Base-by-base conservation (phyloP, 192 early-diverging fungal genomes). In the Lobosporangium transversale region DNA sequence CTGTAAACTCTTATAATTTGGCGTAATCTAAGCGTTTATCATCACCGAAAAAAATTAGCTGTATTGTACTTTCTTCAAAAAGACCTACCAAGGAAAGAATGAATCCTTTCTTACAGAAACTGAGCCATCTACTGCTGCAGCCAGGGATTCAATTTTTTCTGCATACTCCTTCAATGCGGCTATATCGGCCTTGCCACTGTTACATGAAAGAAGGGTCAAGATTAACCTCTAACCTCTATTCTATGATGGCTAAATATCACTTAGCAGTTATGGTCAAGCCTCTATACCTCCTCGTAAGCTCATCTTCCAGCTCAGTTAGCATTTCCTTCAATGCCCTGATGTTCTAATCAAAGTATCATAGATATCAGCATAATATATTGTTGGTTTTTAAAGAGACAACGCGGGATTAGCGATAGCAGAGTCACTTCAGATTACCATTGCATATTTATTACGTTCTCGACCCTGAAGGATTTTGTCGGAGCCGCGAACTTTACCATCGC, bases 381-480 rank as follows among this genome's bases (percentile, higher is more conserved):
- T n/a, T n/a, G n/a, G n/a, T n/a, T n/a, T n/a, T n/a, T n/a, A n/a
- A n/a, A n/a, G n/a, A n/a, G n/a, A n/a, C n/a, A n/a, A n/a, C n/a
- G n/a, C n/a, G n/a, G n/a, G n/a, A n/a, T n/a, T n/a, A n/a, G n/a
- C n/a, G n/a, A n/a, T n/a, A n/a, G n/a, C n/a, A n/a, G n/a, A n/a
- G n/a, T n/a, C n/a, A 20, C 20, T 18, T 32, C 15, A 51, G 14
- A 17, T 12, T 61, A 76, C 73, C 53, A 20, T 42, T 12, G 50
- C 31, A 18, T 56, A 66, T 43, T 58, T 76, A 9, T 58, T 55
- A 15, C 51, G 47, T 5, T 76, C 73, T n/a, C 58, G 26, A 1
- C 73, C 73, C 36, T 76, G 73, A 53, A 76, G 73, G 26, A 62
- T 61, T 18, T 43, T 54, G 37, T 76, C 73, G 6, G 73, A 54